Evolutionary conservation across 2,329 filamentous ascomycete species (phyloP).

Genomic region (Myriangium duriaei): DNA sequence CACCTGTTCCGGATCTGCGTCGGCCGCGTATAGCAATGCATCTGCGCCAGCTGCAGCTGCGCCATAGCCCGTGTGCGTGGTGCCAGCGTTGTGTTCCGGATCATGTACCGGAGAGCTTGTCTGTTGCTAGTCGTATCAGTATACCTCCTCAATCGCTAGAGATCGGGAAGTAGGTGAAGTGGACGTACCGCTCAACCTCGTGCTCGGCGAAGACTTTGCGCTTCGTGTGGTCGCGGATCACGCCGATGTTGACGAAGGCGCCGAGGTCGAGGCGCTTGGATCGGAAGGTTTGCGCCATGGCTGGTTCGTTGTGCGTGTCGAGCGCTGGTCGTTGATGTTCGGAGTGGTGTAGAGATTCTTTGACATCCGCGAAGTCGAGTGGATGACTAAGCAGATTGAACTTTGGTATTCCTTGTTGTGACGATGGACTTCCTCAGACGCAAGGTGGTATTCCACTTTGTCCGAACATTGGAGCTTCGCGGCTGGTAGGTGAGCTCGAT

Average conservation of each 20-base stretch:
- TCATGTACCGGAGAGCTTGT: constrained; percentile 71
- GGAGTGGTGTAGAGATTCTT: no score
- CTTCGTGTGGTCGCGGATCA: constrained; percentile 93
- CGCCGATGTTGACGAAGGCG: constrained; percentile 73
- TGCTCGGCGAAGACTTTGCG: constrained; percentile 78
- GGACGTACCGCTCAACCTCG: constrained; percentile 70
- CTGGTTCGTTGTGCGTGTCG: constrained; percentile 7
- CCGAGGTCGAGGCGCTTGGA: constrained; percentile 82
- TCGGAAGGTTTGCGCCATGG: constrained; percentile 57
- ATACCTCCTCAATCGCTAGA: background rate
- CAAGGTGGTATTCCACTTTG: no score
- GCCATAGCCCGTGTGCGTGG: constrained; percentile 75
- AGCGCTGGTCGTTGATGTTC: no score
- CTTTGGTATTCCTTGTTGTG: no score
- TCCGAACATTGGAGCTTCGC: no score
- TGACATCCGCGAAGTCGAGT: background rate
- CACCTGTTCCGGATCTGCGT: constrained; percentile 93
- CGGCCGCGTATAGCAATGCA: constrained; percentile 89
- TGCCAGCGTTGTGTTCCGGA: constrained; percentile 81
- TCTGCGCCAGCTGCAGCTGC: constrained; percentile 82
- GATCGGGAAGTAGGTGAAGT: constrained; percentile 1
- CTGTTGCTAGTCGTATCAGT: constrained; percentile 32
- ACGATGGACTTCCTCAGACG: no score
- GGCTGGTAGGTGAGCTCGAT: no score
- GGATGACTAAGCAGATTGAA: constrained; percentile 7